These are phyloP conservation scores for Serendipita sp. DNA, from an alignment of 768 basidiomycete genomes.

Conservation along the genomic window DNA sequence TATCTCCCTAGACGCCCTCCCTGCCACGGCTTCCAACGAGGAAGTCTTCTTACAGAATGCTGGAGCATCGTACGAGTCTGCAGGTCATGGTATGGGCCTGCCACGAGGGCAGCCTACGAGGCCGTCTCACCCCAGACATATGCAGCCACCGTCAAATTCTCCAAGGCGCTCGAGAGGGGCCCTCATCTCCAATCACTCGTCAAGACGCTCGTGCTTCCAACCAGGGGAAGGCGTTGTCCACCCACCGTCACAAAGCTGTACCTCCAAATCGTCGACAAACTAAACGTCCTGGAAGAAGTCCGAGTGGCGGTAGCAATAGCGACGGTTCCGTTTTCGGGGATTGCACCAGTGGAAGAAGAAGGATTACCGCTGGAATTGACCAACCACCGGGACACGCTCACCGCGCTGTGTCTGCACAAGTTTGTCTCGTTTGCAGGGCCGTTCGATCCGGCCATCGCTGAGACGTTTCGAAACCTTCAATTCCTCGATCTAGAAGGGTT, in stretches of 20 bases:
- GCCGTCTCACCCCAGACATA: background rate
- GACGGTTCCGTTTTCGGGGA: no score
- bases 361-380: background rate
- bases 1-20: background rate
- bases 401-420: background rate
- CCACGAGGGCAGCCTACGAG: background rate
- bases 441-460: background rate
- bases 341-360: background rate
- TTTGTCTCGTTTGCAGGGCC: background rate
- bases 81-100: background rate
- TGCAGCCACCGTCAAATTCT: background rate
- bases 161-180: background rate
- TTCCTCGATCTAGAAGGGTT: background rate
- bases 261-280: background rate
- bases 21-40: no score
- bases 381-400: background rate
- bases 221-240: background rate
- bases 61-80: no score
- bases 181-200: background rate
- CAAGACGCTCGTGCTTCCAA: background rate
- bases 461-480: background rate
- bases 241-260: background rate
- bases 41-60: no score
- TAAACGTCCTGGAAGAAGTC: background rate
- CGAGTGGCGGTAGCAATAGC: background rate